Evolutionary conservation across 208 protist genomes (phyloP), one percentile per base, ranked within the genome.

Genomic region (Trypanosoma melophagium): DNA sequence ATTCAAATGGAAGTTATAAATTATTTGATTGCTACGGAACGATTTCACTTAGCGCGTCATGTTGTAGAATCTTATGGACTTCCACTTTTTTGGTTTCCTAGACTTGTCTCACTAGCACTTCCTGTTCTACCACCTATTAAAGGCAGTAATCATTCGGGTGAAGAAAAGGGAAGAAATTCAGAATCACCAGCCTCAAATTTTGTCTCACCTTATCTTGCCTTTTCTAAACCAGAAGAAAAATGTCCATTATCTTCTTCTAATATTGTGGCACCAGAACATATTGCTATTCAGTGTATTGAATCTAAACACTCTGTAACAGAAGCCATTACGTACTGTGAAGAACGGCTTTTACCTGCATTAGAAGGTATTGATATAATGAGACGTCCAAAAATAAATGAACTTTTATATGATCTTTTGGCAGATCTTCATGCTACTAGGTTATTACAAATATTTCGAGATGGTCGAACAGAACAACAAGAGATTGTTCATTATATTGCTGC

Each of bases 1-100:
- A 68, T 95, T 12, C 84, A 83, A 13, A 77, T 90, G 12, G 89
- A 95, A 42, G 84, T 95, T 65, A 77, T 95, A 1, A 70, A 88
- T 31, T 95, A 95, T 70, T 75, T 95, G 24, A 79, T 95, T 44
- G 64, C 71, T 10, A 95, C 89, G n/a, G 69, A 81, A 13, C 82
- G 86, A 13, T 51, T 70, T 35, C 64, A 56, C 40, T 71, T 90
- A 17, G 89, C 89, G 16, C 56, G 60, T 50, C 82, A 90, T 65
- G 83, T 92, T 19, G 72, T 76, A 3, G 66, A 81, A 4, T 59
- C 68, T 42, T 95, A 95, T 77, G 69, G 68, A 10, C 72, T 95
- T 19, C 85, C 89, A 0, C 61, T 84, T 17, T 71, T 85, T 70
- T 90, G 81, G 83, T 95, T 95, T 62, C 86, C 89, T 24, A 74